Evolutionary conservation across 345 rosid genomes (phyloP).

Genomic region (Raphanus raphanistrum): DNA sequence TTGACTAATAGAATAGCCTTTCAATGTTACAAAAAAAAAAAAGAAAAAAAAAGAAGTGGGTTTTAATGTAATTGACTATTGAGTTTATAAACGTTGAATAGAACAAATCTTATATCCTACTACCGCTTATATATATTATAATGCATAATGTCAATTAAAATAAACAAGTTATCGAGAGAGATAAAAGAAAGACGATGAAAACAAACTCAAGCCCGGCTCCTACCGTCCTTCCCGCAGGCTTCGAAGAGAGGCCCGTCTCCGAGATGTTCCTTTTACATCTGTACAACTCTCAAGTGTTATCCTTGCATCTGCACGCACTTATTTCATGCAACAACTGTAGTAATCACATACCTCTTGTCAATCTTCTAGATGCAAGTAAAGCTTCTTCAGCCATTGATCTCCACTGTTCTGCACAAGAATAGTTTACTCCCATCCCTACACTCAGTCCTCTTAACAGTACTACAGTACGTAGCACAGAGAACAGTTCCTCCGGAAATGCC

Average conservation of each 20-base stretch:
- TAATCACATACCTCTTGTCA: constrained; percentile 45
- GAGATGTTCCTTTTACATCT: constrained; percentile 1
- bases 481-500: constrained; percentile 93
- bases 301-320: background rate
- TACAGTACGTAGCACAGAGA: constrained; percentile 84
- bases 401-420: constrained; percentile 85
- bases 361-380: constrained; percentile 63
- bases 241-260: background rate
- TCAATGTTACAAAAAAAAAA: too few relatives aligned
- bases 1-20: too few relatives aligned
- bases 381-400: constrained; percentile 89
- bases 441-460: constrained; percentile 88
- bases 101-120: background rate
- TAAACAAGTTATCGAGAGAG: background rate
- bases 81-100: background rate
- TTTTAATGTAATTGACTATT: too few relatives aligned
- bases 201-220: background rate
- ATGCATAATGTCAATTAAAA: background rate
- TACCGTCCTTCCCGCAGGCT: background rate
- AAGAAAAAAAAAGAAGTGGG: too few relatives aligned
- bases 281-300: background rate
- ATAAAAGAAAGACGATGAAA: background rate
- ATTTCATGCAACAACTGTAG: background rate
- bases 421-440: constrained; percentile 85
- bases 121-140: background rate